Conservation (phyloP, 2,329 filamentous ascomycete genomes). For the Calcarisporium arbuscula region DNA sequence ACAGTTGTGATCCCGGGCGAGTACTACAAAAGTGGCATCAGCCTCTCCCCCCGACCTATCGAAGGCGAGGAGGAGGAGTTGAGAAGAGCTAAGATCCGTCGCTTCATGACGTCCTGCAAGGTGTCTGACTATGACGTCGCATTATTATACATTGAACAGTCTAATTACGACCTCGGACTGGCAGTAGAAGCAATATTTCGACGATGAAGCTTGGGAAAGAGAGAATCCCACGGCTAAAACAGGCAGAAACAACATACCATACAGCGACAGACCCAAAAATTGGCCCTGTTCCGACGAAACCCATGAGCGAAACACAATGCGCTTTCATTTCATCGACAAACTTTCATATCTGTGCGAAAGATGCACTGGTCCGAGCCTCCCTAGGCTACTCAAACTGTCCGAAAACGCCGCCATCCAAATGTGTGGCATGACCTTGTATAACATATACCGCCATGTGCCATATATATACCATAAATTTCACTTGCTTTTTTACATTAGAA, state of each 20-base stretch:
- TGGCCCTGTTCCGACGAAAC: slow-evolving; percentile 26
- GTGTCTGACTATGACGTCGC: slow-evolving; percentile 72
- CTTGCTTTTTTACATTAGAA: slow-evolving; percentile 39
- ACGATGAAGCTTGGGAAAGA: slow-evolving; percentile 71
- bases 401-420: too few species aligned
- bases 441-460: slow-evolving; percentile 15
- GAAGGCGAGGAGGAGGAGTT: slow-evolving; percentile 69
- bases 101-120: slow-evolving; percentile 76
- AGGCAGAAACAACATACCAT: slow-evolving; percentile 17
- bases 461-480: slow-evolving; percentile 14
- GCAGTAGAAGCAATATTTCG: slow-evolving; percentile 60
- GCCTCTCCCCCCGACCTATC: slow-evolving; percentile 63
- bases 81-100: slow-evolving; percentile 62
- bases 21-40: slow-evolving; percentile 60
- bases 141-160: slow-evolving; percentile 66
- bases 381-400: too few species aligned
- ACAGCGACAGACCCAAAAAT: slow-evolving; percentile 23
- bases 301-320: slow-evolving; percentile 14
- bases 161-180: slow-evolving; percentile 56
- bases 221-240: slow-evolving; percentile 44
- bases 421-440: slow-evolving; percentile 7
- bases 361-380: too few species aligned
- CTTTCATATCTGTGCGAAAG: too few species aligned
- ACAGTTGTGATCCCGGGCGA: slow-evolving; percentile 67
- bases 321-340: too few species aligned